These are phyloP conservation scores for Aspergillus asperescens DNA, from an alignment of 495 filamentous ascomycete species.

Conservation along the genomic window DNA sequence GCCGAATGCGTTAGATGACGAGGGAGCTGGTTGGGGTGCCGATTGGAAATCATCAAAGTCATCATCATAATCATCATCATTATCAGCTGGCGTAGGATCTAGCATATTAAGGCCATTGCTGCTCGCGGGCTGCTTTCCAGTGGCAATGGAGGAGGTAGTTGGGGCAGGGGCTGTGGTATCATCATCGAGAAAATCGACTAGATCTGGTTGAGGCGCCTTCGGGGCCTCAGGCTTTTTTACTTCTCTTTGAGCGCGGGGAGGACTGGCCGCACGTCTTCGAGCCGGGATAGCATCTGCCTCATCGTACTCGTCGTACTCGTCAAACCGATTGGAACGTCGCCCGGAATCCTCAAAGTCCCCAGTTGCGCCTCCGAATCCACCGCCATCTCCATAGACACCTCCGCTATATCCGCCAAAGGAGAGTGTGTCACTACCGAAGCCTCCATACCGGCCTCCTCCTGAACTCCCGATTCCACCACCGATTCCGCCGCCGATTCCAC, in stretches of 20 bases:
- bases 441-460: slow-evolving; percentile 66
- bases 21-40: slow-evolving; percentile 57
- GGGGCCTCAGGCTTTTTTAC: slow-evolving; percentile 60
- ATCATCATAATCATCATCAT: slow-evolving; percentile 98
- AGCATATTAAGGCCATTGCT: slow-evolving; percentile 53
- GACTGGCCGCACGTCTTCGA: slow-evolving; percentile 41
- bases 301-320: slow-evolving; percentile 96
- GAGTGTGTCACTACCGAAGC: slow-evolving; percentile 74
- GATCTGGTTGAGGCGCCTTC: slow-evolving; percentile 79
- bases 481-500: slow-evolving; percentile 41
- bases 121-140: slow-evolving; percentile 44
- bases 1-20: slow-evolving; percentile 40
- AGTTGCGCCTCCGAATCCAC: slow-evolving; percentile 67
- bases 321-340: slow-evolving; percentile 68
- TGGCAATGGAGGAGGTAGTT: slow-evolving; percentile 43
- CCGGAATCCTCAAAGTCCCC: slow-evolving; percentile 67
- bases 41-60: slow-evolving; percentile 99
- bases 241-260: slow-evolving; percentile 39
- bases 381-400: slow-evolving; percentile 87
- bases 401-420: slow-evolving; percentile 81
- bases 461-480: slow-evolving; percentile 33
- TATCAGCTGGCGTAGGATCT: slow-evolving; percentile 52
- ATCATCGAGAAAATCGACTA: slow-evolving; percentile 83
- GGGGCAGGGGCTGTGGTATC: slow-evolving; percentile 28
- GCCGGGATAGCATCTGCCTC: slow-evolving; percentile 57